Base-by-base conservation (phyloP, 805 yeast species). In the Diddensiella caesifluorescens region DNA sequence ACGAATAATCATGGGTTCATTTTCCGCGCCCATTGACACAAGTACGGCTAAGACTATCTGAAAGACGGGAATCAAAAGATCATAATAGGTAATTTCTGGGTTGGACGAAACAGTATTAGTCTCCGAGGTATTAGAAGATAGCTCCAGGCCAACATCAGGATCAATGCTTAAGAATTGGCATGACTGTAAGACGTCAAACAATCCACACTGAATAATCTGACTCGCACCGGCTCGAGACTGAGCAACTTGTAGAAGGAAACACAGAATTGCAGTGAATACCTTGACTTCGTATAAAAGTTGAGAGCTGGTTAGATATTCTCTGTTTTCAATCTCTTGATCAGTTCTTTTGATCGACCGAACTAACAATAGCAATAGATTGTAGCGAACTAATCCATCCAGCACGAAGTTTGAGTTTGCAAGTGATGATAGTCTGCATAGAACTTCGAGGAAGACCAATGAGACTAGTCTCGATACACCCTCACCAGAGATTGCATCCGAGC, bases 171-270 rank as follows among this genome's bases (percentile, higher is more conserved):
- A 63, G 48, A 87, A 74, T 15, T 63, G 63, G 29, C 81, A 75
- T 9, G 73, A 67, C 42, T 69, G 73, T 40, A 89, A 67, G 0
- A 76, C 67, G 13, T 77, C 72, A 58, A 88, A 80, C 5, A 90
- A 59, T 38, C 82, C 90, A 51, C 82, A 74, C 52, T 86, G 87
- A 19, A 88, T 62, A 40, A 90, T 65, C 42, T 79, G 81, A 38
- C 76, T 75, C 0, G 97, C 88, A 3, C 98, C 97, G 5, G 59
- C 56, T 48, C 84, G 76, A 0, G 83, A 75, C 55, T 83, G 86
- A 0, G 94, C 86, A 9, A 90, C 72, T 50, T 92, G 73, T 1
- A 80, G 70, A 47, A 90, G 64, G 37, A 89, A 71, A 44, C 79
- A 78, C 31, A 86, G 58, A 0, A 83, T 75, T 0, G 90, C 71